Evolutionary conservation across 306 rosid species (phyloP).

Genomic region (Hippophae tibetana): DNA sequence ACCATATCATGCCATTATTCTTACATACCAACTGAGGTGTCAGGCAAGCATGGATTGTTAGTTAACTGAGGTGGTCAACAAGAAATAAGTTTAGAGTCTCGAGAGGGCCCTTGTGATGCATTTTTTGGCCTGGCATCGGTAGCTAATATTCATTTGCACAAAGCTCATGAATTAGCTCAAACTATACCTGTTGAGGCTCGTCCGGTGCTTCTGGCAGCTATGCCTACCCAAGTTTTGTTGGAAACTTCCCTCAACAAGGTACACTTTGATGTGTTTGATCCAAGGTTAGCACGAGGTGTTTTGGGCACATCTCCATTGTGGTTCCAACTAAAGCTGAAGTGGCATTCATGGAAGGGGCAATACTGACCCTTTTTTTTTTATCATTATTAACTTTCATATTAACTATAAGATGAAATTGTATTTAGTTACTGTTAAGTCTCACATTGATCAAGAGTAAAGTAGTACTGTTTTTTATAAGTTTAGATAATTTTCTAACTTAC

Average conservation of each 20-base stretch:
- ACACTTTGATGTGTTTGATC: slow-evolving; percentile 74
- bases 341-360: slow-evolving; percentile 72
- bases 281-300: slow-evolving; percentile 57
- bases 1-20: slow-evolving; percentile 76
- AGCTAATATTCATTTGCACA: slow-evolving; percentile 65
- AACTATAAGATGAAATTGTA: too few species aligned
- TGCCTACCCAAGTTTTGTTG: slow-evolving; percentile 69
- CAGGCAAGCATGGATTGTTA: slow-evolving; percentile 59
- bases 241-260: slow-evolving; percentile 41
- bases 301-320: slow-evolving; percentile 62
- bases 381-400: too few species aligned
- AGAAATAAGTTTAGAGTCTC: slow-evolving; percentile 53
- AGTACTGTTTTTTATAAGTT: too few species aligned
- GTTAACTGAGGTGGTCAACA: slow-evolving; percentile 41
- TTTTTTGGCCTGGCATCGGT: slow-evolving; percentile 78
- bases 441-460: too few species aligned
- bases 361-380: slow-evolving; percentile 27
- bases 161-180: slow-evolving; percentile 55
- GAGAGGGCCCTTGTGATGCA: slow-evolving; percentile 49
- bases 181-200: slow-evolving; percentile 61
- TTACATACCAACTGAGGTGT: slow-evolving; percentile 58
- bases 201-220: slow-evolving; percentile 64
- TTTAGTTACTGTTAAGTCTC: too few species aligned
- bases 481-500: too few species aligned
- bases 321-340: slow-evolving; percentile 71